These are phyloP conservation scores for Cercophora scortea DNA, from an alignment of 495 filamentous ascomycete species.

Conservation along the genomic window DNA sequence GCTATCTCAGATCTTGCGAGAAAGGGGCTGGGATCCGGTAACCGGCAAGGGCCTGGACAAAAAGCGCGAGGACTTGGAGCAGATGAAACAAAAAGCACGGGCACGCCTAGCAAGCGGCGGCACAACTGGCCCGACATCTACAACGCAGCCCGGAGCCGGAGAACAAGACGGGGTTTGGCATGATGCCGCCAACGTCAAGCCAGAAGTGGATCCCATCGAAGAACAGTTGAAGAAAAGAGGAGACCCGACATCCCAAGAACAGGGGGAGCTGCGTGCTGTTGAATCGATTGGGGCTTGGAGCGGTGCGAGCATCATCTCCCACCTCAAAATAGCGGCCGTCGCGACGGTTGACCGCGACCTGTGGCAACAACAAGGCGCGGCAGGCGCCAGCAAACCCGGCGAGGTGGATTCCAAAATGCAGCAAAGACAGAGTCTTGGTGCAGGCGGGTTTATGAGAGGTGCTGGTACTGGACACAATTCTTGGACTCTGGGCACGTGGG, in stretches of 20 bases:
- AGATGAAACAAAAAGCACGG: slow-evolving; percentile 28
- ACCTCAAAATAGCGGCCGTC: slow-evolving; percentile 68
- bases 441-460: slow-evolving; percentile 44
- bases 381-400: slow-evolving; percentile 57
- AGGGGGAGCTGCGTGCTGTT: slow-evolving; percentile 62
- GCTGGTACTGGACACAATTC: slow-evolving; percentile 43
- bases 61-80: slow-evolving; percentile 43
- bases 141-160: neutral
- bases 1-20: slow-evolving; percentile 52
- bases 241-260: slow-evolving; percentile 37
- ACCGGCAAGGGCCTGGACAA: slow-evolving; percentile 53
- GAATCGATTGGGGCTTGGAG: slow-evolving; percentile 85
- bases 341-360: slow-evolving; percentile 81
- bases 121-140: slow-evolving; percentile 4
- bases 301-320: slow-evolving; percentile 74
- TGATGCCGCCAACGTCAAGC: slow-evolving; percentile 36
- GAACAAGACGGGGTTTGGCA: slow-evolving; percentile 26
- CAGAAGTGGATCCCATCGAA: slow-evolving; percentile 56
- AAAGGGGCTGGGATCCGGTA: slow-evolving; percentile 70
- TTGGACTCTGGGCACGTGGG: slow-evolving; percentile 81
- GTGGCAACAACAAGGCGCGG: slow-evolving; percentile 68
- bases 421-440: slow-evolving; percentile 52
- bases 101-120: slow-evolving; percentile 20
- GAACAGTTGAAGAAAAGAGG: slow-evolving; percentile 48
- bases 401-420: slow-evolving; percentile 50